These are phyloP conservation scores for Macroventuria anomochaeta DNA, from an alignment of 2,329 filamentous ascomycete genomes.

Conservation along the genomic window DNA sequence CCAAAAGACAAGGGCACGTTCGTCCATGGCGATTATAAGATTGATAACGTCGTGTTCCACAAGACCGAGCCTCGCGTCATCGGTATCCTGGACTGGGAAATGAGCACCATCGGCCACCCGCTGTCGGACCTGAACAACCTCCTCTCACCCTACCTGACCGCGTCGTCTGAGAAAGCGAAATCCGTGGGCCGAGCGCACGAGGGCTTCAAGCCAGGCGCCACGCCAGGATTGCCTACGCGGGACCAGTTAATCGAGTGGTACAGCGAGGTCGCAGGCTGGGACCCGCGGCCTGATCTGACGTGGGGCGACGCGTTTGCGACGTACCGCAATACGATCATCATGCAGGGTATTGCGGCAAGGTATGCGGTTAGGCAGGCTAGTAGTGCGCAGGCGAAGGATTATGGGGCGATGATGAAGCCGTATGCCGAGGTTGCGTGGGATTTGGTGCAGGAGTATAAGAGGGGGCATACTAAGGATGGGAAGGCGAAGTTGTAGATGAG, in stretches of 20 bases:
- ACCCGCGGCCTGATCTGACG: slow-evolving; percentile 65
- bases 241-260: slow-evolving; percentile 71
- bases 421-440: slow-evolving; percentile 82
- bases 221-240: slow-evolving; percentile 69
- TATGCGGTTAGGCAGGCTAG: slow-evolving; percentile 87
- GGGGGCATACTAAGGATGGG: slow-evolving; percentile 27
- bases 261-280: slow-evolving; percentile 71
- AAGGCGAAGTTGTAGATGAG: slow-evolving; percentile 46
- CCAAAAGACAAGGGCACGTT: slow-evolving; percentile 79
- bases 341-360: slow-evolving; percentile 92
- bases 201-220: slow-evolving; percentile 67
- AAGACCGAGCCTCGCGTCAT: slow-evolving; percentile 86
- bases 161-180: slow-evolving; percentile 47
- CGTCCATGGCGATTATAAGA: slow-evolving; percentile 97
- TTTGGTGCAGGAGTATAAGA: slow-evolving; percentile 64
- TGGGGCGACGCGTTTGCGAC: slow-evolving; percentile 71
- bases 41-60: slow-evolving; percentile 72
- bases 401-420: slow-evolving; percentile 71
- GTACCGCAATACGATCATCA: slow-evolving; percentile 66
- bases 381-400: slow-evolving; percentile 77
- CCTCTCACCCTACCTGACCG: slow-evolving; percentile 55
- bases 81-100: slow-evolving; percentile 91
- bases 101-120: slow-evolving; percentile 97
- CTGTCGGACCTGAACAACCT: slow-evolving; percentile 90
- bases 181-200: slow-evolving; percentile 50